Percentiles rank a stretch among this genome's conserved stretches.
Conservation (phyloP, 805 yeast genomes). For the Hanseniaspora nectarophila region DNA sequence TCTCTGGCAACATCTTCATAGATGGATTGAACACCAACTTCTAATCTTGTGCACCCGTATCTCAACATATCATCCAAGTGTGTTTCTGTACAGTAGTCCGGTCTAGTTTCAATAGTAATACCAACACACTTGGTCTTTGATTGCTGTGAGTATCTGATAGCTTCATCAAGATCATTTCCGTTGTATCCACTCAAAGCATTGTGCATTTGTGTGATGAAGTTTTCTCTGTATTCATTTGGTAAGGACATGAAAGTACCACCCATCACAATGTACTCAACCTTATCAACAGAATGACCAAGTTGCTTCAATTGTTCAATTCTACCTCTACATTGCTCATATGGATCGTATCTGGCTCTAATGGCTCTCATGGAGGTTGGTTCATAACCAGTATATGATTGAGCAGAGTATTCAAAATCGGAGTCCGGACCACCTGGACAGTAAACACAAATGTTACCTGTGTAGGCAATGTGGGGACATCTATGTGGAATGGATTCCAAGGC, state of each 20-base stretch:
- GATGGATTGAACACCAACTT: constrained; percentile 92
- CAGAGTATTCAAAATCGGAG: constrained; percentile 92
- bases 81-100: constrained; percentile 93
- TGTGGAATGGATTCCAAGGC: constrained; percentile 99
- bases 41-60: constrained; percentile 93
- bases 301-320: constrained; percentile 91
- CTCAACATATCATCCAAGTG: constrained; percentile 90
- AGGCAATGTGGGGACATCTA: constrained; percentile 97
- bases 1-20: constrained; percentile 98
- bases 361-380: constrained; percentile 99
- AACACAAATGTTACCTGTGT: constrained; percentile 96
- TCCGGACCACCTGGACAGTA: constrained; percentile 99
- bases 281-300: constrained; percentile 91
- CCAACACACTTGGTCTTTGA: constrained; percentile 96
- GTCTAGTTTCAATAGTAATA: constrained; percentile 94
- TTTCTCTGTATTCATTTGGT: constrained; percentile 79
- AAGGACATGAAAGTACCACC: constrained; percentile 98
- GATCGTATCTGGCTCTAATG: constrained; percentile 95
- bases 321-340: constrained; percentile 96
- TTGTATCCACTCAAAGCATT: constrained; percentile 90
- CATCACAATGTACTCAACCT: constrained; percentile 95
- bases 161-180: constrained; percentile 79
- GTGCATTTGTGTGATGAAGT: constrained; percentile 77
- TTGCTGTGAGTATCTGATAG: constrained; percentile 81
- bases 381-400: constrained; percentile 96